Conservation (phyloP, 192 early-diverging fungal species). For the Haplosporangium gracile region DNA sequence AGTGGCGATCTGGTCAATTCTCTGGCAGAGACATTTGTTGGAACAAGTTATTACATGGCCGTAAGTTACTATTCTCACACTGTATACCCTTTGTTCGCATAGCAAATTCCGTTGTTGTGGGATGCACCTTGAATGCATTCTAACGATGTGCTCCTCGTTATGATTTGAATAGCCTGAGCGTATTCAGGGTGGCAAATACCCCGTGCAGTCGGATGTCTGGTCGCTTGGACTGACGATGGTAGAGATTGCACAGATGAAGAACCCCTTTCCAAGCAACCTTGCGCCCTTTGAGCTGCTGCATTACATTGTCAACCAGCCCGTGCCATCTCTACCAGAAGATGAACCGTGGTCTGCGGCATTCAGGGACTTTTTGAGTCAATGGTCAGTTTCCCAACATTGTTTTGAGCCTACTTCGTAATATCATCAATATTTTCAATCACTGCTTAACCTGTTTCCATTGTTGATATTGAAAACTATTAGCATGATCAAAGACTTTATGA, state of each 20-base stretch:
- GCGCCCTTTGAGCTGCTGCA: slow-evolving; percentile 93
- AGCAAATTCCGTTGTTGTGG: neutral
- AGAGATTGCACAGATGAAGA: slow-evolving; percentile 92
- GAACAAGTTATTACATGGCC: slow-evolving; percentile 97
- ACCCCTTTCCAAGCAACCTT: slow-evolving; percentile 88
- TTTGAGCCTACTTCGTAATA: neutral
- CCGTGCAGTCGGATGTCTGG: slow-evolving; percentile 97
- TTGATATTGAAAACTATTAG: slow-evolving; percentile 42
- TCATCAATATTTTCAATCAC: neutral
- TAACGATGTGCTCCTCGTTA: neutral
- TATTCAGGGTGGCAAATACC: slow-evolving; percentile 91
- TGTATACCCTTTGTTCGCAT: neutral
- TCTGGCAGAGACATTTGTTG: slow-evolving; percentile 93
- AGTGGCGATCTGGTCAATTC: slow-evolving; percentile 91
- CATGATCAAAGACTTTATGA: slow-evolving; percentile 78
- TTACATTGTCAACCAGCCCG: slow-evolving; percentile 90
- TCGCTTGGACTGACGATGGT: slow-evolving; percentile 92
- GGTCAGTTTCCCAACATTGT: slow-evolving; percentile 60
- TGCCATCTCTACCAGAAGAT: slow-evolving; percentile 77
- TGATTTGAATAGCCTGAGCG: slow-evolving; percentile 87
- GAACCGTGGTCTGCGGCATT: slow-evolving; percentile 68
- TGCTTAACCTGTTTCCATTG: neutral
- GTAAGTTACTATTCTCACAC: slow-evolving; percentile 57
- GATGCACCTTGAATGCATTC: neutral
- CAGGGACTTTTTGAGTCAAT: slow-evolving; percentile 75